These are phyloP conservation scores for Themeda triandra DNA, from an alignment of 176 grass and related monocot species.

Conservation along the genomic window DNA sequence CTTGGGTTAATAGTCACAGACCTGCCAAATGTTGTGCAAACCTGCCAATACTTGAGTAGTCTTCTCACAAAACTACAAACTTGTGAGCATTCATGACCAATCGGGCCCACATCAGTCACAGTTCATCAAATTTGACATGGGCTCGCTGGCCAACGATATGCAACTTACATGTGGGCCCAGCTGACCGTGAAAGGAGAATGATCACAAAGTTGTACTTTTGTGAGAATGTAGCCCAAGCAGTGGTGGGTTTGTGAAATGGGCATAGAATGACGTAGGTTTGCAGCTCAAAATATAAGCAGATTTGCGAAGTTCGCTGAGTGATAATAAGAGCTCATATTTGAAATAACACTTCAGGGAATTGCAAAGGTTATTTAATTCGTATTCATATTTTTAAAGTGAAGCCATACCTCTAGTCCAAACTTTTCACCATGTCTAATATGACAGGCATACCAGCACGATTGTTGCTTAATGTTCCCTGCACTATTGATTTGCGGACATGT, in stretches of 20 bases:
- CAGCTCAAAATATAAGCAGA: neutral
- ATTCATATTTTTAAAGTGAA: constrained; percentile 22
- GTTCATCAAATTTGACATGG: neutral
- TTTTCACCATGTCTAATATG: constrained; percentile 76
- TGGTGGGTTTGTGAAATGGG: neutral
- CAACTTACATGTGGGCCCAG: neutral
- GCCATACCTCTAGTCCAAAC: constrained; percentile 75
- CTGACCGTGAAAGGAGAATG: neutral
- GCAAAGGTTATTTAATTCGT: constrained; percentile 1
- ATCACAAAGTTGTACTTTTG: neutral
- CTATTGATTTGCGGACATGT: constrained; percentile 73
- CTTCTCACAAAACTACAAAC: neutral
- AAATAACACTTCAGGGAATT: constrained; percentile 2
- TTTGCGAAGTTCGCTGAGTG: neutral
- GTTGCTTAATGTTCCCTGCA: constrained; percentile 84
- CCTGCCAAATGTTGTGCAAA: neutral
- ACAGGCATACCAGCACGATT: constrained; percentile 78
- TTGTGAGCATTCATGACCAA: neutral
- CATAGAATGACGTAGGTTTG: neutral
- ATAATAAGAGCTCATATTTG: neutral
- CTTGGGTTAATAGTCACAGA: neutral
- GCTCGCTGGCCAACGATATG: neutral
- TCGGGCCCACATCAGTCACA: neutral
- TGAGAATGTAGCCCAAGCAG: neutral
- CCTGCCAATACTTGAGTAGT: neutral